Base-by-base conservation (phyloP, 2,329 filamentous ascomycete species). In the Amauroascus verrucosus region DNA sequence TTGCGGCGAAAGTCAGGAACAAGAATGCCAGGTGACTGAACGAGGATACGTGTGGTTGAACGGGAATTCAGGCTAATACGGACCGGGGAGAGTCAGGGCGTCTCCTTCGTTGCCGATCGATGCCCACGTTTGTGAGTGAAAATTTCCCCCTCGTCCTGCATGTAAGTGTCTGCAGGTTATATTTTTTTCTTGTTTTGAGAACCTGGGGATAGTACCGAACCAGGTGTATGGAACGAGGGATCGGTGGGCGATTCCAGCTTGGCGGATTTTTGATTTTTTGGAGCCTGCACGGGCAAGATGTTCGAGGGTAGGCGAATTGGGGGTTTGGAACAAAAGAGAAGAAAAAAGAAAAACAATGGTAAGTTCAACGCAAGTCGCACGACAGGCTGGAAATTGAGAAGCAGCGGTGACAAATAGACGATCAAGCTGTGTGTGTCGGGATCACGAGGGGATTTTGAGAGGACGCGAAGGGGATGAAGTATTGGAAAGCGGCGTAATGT, bases 41-140 rank as follows among this genome's bases (percentile, higher is more conserved):
- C 22, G 22, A 43, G 9, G 8, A 22, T 24, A n/a, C n/a, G 37
- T 32, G 51, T 48, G 51, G 51, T 44, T 52, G 38, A 48, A 53
- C 44, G 51, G 26, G 51, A 32, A 43, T 48, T 41, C 43, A 53
- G 22, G 26, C 26, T 22, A 40, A 48, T 40, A 47, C 37, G 45
- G 44, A 18, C 37, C 35, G 51, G 33, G 51, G 44, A 48, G 35
- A 41, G 35, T 48, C 20, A 6, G 40, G 18, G 30, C 30, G 22
- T 54, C 48, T 57, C 35, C 44, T 53, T 46, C 47, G 50, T 53
- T 53, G 56, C 53, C 56, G 56, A 59, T 57, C 56, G 55, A 56
- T 51, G 54, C 53, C 52, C 57, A 57, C 57, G 57, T 59, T 57
- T 51, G 56, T 33, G 28, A 28, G 28, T 51, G 37, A 44, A 50